phyloP scores from a whole-genome alignment of 2,329 filamentous ascomycete species.

The Aspergillus versicolor region DNA sequence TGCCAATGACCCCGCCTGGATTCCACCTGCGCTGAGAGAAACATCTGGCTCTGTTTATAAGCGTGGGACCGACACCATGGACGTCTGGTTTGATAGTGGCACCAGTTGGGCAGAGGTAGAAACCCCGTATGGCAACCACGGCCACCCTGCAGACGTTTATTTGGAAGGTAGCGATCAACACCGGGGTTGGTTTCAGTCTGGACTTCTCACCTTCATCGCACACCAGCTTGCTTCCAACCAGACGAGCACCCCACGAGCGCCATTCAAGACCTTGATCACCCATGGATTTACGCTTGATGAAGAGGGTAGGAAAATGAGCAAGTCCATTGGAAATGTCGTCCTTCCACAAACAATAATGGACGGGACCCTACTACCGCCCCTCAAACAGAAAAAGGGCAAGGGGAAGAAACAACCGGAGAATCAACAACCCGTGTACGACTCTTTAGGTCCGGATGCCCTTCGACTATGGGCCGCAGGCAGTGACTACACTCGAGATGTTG shows the following conservation, averaged over 20 bases:
- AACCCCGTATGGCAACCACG: slow-evolving; percentile 29
- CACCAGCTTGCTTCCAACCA: slow-evolving; percentile 42
- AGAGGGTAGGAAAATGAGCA: slow-evolving; percentile 96
- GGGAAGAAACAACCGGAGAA: slow-evolving; percentile 43
- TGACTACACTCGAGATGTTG: slow-evolving; percentile 86
- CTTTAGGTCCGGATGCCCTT: slow-evolving; percentile 80
- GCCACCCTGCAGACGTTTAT: slow-evolving; percentile 71
- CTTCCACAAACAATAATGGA: slow-evolving; percentile 80
- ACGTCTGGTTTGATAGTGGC: slow-evolving; percentile 99
- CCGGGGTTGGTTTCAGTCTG: slow-evolving; percentile 97
- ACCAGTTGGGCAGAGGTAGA: slow-evolving; percentile 75
- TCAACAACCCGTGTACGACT: slow-evolving; percentile 55
- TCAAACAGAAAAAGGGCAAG: slow-evolving; percentile 63
- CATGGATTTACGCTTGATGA: slow-evolving; percentile 93
- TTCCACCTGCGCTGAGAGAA: slow-evolving; percentile 61
- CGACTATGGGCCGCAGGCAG: slow-evolving; percentile 88
- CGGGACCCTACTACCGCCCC: slow-evolving; percentile 70
- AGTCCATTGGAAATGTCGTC: slow-evolving; percentile 88
- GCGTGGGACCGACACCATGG: slow-evolving; percentile 93
- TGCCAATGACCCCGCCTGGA: slow-evolving; percentile 73
- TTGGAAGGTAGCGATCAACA: slow-evolving; percentile 95
- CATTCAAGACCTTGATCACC: slow-evolving; percentile 87
- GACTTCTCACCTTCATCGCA: slow-evolving; percentile 81
- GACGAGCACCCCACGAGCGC: slow-evolving; percentile 51
- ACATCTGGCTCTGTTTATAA: slow-evolving; percentile 53